A percentile compares a stretch with the other conserved stretches of the same genome.
These are phyloP conservation scores for Coffea canephora DNA, from an alignment of 257 asterid genomes.

Conservation along the genomic window DNA sequence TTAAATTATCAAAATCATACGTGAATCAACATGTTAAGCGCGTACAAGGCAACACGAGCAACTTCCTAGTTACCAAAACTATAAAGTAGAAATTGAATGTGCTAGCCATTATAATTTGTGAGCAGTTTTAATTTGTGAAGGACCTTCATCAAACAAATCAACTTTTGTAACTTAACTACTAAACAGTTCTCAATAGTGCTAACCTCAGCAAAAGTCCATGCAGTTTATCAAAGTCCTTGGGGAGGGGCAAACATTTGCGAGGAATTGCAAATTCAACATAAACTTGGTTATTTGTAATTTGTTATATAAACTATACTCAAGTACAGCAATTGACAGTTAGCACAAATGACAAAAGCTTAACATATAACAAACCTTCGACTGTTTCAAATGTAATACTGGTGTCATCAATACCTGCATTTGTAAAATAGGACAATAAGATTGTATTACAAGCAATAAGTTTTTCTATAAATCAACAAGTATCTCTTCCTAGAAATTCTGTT, in stretches of 20 bases:
- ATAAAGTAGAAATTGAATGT: background rate
- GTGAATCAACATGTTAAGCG: background rate
- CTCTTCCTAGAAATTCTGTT: background rate
- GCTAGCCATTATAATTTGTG: background rate
- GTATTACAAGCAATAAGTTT: background rate
- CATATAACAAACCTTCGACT: conserved; percentile 23
- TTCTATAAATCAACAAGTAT: too few relatives aligned
- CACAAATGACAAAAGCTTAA: background rate
- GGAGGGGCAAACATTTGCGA: too few relatives aligned
- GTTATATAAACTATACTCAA: too few relatives aligned
- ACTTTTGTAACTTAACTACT: too few relatives aligned
- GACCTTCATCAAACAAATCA: background rate
- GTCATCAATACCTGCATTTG: conserved; percentile 32
- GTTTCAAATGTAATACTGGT: conserved; percentile 28
- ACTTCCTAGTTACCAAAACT: background rate
- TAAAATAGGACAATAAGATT: background rate
- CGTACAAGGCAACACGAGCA: background rate
- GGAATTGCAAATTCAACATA: too few relatives aligned
- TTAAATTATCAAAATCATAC: background rate
- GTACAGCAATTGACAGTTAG: background rate
- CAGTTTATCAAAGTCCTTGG: too few relatives aligned
- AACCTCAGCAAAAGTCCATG: too few relatives aligned
- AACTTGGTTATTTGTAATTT: too few relatives aligned
- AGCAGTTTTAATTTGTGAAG: background rate
- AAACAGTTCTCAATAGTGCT: too few relatives aligned